Percentiles rank a stretch among this genome's conserved stretches.
These are phyloP conservation scores for Magnaporthales sp. DNA, from an alignment of 2,329 filamentous ascomycete genomes.

Conservation along the genomic window DNA sequence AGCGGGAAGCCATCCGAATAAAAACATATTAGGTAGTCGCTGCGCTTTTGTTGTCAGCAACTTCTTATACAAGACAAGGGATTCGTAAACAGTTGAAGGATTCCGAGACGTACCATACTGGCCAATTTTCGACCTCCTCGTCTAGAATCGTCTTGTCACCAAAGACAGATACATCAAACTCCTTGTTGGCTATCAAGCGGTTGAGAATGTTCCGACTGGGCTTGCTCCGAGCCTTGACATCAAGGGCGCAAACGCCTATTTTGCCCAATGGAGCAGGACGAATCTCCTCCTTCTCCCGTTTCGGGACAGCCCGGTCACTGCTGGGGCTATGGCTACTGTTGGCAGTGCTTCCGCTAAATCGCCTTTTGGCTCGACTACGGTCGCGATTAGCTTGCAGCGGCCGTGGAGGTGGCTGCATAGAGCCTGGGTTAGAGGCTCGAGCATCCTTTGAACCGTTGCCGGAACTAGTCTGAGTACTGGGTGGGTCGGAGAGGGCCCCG, in stretches of 20 bases:
- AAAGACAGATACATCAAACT: slow-evolving; percentile 96
- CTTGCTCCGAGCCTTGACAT: slow-evolving; percentile 93
- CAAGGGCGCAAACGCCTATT: slow-evolving; percentile 91
- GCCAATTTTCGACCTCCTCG: slow-evolving; percentile 94
- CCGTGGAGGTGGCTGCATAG: slow-evolving; percentile 10
- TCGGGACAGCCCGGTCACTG: slow-evolving; percentile 51
- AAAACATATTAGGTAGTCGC: slow-evolving; percentile 93
- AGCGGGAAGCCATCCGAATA: slow-evolving; percentile 96
- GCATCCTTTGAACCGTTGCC: background rate
- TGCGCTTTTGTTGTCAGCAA: slow-evolving; percentile 22
- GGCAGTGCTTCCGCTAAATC: slow-evolving; percentile 75
- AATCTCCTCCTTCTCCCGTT: slow-evolving; percentile 54
- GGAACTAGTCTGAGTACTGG: background rate
- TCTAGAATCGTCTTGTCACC: slow-evolving; percentile 98
- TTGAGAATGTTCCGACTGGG: slow-evolving; percentile 95
- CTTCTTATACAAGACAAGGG: background rate
- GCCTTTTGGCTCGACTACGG: slow-evolving; percentile 61
- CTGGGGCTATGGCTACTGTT: slow-evolving; percentile 74
- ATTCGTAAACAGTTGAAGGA: background rate
- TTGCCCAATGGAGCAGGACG: slow-evolving; percentile 54
- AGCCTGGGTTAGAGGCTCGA: slow-evolving; percentile 20
- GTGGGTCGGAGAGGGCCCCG: background rate
- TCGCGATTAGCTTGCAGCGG: slow-evolving; percentile 23
- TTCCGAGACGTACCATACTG: slow-evolving; percentile 57
- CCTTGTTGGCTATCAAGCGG: slow-evolving; percentile 76